Conservation (phyloP, 2,329 filamentous ascomycete genomes). For the Claviceps sp. region DNA sequence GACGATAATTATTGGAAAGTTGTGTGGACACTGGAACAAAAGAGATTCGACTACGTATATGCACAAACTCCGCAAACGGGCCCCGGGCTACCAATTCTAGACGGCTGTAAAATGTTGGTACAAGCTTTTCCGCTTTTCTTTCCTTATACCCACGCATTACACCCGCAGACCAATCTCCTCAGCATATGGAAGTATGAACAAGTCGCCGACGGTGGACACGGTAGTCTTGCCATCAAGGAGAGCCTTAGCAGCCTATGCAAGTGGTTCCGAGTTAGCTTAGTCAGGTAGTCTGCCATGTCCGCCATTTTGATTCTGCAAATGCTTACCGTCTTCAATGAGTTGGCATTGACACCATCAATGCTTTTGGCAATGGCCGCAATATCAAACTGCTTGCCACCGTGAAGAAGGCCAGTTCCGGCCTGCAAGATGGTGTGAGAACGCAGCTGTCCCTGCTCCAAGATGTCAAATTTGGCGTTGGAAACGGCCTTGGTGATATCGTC, state of each 20-base stretch:
- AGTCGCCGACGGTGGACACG: slow-evolving; percentile 80
- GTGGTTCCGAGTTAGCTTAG: slow-evolving; percentile 8
- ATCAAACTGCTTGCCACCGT: slow-evolving; percentile 71
- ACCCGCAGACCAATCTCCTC: slow-evolving; percentile 89
- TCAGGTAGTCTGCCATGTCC: neutral
- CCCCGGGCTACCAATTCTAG: slow-evolving; percentile 22
- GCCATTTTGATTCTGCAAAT: neutral
- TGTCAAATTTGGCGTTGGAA: slow-evolving; percentile 85
- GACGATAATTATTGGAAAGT: neutral
- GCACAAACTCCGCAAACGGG: slow-evolving; percentile 23
- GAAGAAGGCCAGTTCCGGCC: slow-evolving; percentile 72
- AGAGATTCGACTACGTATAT: slow-evolving; percentile 31
- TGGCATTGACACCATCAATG: slow-evolving; percentile 67
- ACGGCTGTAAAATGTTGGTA: slow-evolving; percentile 28
- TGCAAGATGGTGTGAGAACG: slow-evolving; percentile 65
- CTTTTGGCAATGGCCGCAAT: slow-evolving; percentile 66
- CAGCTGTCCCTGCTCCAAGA: slow-evolving; percentile 69
- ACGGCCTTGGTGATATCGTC: slow-evolving; percentile 88
- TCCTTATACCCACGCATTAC: slow-evolving; percentile 42
- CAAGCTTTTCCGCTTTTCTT: slow-evolving; percentile 19
- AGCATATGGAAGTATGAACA: slow-evolving; percentile 81
- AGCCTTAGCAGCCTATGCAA: slow-evolving; percentile 71
- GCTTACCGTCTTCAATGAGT: slow-evolving; percentile 76
- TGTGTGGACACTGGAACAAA: slow-evolving; percentile 14
- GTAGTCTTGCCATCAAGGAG: slow-evolving; percentile 80